Base-by-base conservation (phyloP, 2,329 filamentous ascomycete genomes). In the Claviceps fusiformis region DNA sequence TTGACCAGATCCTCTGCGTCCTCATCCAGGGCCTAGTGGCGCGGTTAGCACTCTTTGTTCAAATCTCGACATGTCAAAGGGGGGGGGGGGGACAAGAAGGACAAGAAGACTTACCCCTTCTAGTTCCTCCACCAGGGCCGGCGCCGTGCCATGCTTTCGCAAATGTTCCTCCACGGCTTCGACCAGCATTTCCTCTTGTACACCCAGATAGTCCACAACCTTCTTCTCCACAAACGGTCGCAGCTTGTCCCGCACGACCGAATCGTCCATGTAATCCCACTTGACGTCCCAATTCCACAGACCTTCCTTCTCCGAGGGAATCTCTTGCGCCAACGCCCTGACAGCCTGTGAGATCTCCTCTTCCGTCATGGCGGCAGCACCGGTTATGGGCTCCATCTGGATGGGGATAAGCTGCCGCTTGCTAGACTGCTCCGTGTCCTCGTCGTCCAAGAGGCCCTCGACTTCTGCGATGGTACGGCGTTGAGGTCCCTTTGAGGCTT, bases 161-260 rank as follows among this genome's bases (percentile, higher is more conserved):
- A 98, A 74, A 70, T 95, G 89, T 64, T 90, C 86, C 66, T 96
- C 86, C 44, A 97, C 89, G 47, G 93, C 85, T 66, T 95, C 91
- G 37, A 98, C 90, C 50, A 98, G 75, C 73, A 96, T 85, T 71
- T 97, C 89, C 69, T 98, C 93, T 71, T 97, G 90, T 56, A 98
- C 87, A 57, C 95, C 95, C 51, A 98, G 79, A 63, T 93, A 95
- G 70, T 98, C 93, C 58, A 98, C 86, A 62, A 97, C 89, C 78
- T 97, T 98, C 80, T 95, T 95, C 75, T 95, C 90, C 55, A 97
- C 89, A 72, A 96, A 98, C 35, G 92, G 91, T 64, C 87, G 83
- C 62, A 98, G 81, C 67, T 96, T 91, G 60, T 95, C 87, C 58
- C 82, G 80, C 57, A 97, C 82, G 46, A 93, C 79, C 17, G 79